A percentile compares a stretch with the other conserved stretches of the same genome.
These are phyloP conservation scores for Microdochium bolleyi DNA, from an alignment of 2,329 filamentous ascomycete species.

Conservation along the genomic window DNA sequence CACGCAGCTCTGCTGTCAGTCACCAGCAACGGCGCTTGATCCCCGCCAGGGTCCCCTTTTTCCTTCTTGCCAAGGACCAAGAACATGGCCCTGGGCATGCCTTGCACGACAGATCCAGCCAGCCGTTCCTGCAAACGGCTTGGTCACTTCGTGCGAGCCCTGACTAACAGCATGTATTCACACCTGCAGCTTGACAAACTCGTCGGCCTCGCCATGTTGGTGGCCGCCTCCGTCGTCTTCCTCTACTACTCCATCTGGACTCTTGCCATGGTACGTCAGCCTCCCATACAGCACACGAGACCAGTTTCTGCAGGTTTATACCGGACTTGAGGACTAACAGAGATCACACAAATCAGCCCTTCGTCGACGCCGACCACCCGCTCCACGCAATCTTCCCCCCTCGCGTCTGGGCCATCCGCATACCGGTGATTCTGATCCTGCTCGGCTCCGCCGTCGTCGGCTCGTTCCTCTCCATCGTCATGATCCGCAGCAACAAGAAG, in stretches of 20 bases:
- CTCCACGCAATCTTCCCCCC: slow-evolving; percentile 94
- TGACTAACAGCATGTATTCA: too few species aligned
- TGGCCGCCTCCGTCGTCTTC: slow-evolving; percentile 56
- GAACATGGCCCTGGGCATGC: too few species aligned
- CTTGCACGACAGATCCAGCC: too few species aligned
- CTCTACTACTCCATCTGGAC: slow-evolving; percentile 98
- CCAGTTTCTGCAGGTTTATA: too few species aligned
- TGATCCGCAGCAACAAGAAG: slow-evolving; percentile 98
- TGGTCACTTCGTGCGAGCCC: too few species aligned
- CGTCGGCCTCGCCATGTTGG: slow-evolving; percentile 59
- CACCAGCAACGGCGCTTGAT: not conserved
- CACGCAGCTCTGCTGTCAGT: not conserved
- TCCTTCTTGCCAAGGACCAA: too few species aligned
- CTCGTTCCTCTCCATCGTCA: slow-evolving; percentile 91
- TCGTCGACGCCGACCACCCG: slow-evolving; percentile 90
- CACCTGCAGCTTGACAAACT: slow-evolving; percentile 77
- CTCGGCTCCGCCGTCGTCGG: slow-evolving; percentile 89
- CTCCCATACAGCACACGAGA: slow-evolving; percentile 4
- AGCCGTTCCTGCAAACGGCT: too few species aligned
- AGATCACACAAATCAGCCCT: slow-evolving; percentile 60
- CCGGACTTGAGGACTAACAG: too few species aligned
- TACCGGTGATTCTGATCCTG: slow-evolving; percentile 92
- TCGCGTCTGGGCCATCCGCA: slow-evolving; percentile 96
- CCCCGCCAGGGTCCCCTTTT: too few species aligned
- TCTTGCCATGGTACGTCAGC: slow-evolving; percentile 73